Percentiles rank a stretch among this genome's conserved stretches.
These are phyloP conservation scores for Gracilaria domingensis DNA, from an alignment of 23 red algal genomes.

Conservation along the genomic window DNA sequence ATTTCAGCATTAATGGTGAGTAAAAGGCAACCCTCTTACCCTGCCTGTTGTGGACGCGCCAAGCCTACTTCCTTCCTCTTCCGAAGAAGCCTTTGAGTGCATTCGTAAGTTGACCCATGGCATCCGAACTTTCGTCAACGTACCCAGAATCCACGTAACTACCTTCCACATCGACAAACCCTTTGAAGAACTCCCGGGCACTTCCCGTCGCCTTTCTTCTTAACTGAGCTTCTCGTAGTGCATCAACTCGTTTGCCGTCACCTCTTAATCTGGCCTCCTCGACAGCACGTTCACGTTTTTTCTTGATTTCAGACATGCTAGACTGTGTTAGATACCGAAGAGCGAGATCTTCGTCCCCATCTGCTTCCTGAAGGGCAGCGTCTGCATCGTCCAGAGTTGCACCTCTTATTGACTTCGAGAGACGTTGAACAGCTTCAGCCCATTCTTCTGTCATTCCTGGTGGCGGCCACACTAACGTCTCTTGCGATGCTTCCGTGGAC, in stretches of 20 bases:
- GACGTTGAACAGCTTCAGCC: constrained; percentile 65
- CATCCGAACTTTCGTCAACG: constrained; percentile 70
- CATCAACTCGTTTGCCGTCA: constrained; percentile 60
- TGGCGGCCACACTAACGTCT: constrained; percentile 26
- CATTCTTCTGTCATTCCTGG: constrained; percentile 68
- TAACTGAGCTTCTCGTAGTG: constrained; percentile 75
- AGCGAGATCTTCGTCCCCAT: constrained; percentile 60
- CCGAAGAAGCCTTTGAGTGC: constrained; percentile 63
- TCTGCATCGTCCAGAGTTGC: constrained; percentile 22
- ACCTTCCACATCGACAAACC: constrained; percentile 75
- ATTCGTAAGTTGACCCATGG: constrained; percentile 70
- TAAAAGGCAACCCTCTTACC: too few species aligned
- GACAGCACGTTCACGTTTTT: constrained; percentile 54
- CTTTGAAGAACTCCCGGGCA: constrained; percentile 85
- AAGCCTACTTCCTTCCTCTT: neutral
- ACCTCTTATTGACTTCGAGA: constrained; percentile 11
- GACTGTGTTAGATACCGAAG: constrained; percentile 27
- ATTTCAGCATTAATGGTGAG: too few species aligned
- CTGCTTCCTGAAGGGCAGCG: constrained; percentile 26
- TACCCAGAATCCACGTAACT: constrained; percentile 73
- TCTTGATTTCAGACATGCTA: constrained; percentile 39
- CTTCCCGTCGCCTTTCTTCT: constrained; percentile 73
- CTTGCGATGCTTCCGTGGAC: neutral
- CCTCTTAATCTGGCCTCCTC: constrained; percentile 44
- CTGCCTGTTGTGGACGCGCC: too few species aligned